Base-by-base conservation (phyloP, 2,329 filamentous ascomycete species). In the Stagonosporopsis rhizophila region DNA sequence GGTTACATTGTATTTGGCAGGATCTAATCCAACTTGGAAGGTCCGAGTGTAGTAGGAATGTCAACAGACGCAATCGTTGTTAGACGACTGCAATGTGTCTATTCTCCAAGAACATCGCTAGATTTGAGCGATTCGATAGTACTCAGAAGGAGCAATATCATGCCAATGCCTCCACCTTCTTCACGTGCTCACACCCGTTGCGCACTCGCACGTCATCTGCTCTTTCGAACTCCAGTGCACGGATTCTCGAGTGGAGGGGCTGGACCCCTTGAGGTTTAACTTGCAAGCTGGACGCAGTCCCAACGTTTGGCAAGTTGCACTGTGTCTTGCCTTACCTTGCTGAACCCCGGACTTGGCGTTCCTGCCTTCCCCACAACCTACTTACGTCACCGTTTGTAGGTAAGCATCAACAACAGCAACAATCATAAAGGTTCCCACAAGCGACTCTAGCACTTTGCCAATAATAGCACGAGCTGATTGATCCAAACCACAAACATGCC, bases 401-500 rank as follows among this genome's bases (percentile, higher is more conserved):
- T 17, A 32, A 32, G 30, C 30, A 32, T 11, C 14, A 32, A n/a
- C 30, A 1, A 25, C 38, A 40, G 38, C 38, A 11, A 23, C 19
- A 19, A 9, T n/a, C n/a, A n/a, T n/a, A n/a, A n/a, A n/a, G n/a
- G n/a, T n/a, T n/a, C n/a, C n/a, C n/a, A n/a, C n/a, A n/a, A n/a
- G n/a, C n/a, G n/a, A n/a, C n/a, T n/a, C n/a, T n/a, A n/a, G n/a
- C n/a, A n/a, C n/a, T n/a, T n/a, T n/a, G n/a, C n/a, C n/a, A n/a
- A n/a, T n/a, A n/a, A n/a, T n/a, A n/a, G n/a, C n/a, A n/a, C n/a
- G n/a, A n/a, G n/a, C n/a, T n/a, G n/a, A n/a, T n/a, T 30, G 11
- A 11, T 14, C 14, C 25, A 8, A 28, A 14, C 12, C 12, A 37
- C n/a, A n/a, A n/a, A n/a, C n/a, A 75, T 72, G 72, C 72, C 70